Evolutionary conservation across 495 filamentous ascomycete genomes (phyloP).

Genomic region (Talaromyces ruber): DNA sequence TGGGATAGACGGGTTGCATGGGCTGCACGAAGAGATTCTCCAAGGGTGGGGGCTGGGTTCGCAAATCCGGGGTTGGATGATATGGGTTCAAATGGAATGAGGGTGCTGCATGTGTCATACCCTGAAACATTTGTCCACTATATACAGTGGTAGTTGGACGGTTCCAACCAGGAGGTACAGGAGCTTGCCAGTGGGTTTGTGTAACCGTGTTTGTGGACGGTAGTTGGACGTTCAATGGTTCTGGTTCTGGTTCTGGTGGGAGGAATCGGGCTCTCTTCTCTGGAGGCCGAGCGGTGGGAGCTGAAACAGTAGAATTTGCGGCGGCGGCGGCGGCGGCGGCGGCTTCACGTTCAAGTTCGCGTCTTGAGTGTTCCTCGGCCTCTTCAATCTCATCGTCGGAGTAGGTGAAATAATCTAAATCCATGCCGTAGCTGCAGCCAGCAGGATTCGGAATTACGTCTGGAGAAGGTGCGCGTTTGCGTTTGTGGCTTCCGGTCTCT

Average conservation of each 20-base stretch:
- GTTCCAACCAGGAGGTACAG: not conserved
- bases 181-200: not conserved
- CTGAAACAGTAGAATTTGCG: not conserved
- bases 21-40: not conserved
- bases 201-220: not conserved
- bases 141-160: constrained; percentile 5
- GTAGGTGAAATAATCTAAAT: constrained; percentile 32
- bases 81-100: not conserved
- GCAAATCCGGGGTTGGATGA: not conserved
- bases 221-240: not conserved
- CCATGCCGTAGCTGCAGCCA: constrained; percentile 35
- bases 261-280: constrained; percentile 6
- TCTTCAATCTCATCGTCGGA: constrained; percentile 27
- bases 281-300: not conserved
- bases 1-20: not conserved
- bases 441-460: constrained; percentile 37
- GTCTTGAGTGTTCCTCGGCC: constrained; percentile 8
- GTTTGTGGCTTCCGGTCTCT: constrained; percentile 4
- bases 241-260: not conserved
- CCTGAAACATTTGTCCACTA: not conserved
- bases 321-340: not conserved
- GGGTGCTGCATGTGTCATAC: not conserved
- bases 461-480: constrained; percentile 32
- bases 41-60: not conserved
- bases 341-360: not conserved